phyloP scores from a whole-genome alignment of 306 rosid species.

The Fragaria ananassa region DNA sequence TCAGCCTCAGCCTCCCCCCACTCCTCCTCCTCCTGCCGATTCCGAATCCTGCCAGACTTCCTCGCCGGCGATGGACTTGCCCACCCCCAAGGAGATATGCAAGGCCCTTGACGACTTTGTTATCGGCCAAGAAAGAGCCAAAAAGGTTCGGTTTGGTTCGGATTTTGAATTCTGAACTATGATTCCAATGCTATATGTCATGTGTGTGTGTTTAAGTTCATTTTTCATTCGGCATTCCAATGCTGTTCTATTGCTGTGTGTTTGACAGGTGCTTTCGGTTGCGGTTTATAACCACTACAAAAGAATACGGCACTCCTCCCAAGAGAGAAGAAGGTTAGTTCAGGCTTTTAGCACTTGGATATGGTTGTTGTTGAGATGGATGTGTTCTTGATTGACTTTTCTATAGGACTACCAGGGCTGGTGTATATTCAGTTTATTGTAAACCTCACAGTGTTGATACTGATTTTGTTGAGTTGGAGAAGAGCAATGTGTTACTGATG shows the following conservation, averaged over 20 bases:
- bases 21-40: background rate
- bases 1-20: too few relatives aligned
- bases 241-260: background rate
- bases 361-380: background rate
- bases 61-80: constrained; percentile 25
- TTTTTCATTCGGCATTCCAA: background rate
- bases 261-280: constrained; percentile 63
- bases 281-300: constrained; percentile 76
- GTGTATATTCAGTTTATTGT: constrained; percentile 8
- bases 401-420: constrained; percentile 19
- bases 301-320: constrained; percentile 45
- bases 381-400: constrained; percentile 11
- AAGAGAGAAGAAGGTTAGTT: constrained; percentile 26
- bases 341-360: background rate
- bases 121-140: constrained; percentile 58
- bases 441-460: constrained; percentile 31
- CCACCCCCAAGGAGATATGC: constrained; percentile 57
- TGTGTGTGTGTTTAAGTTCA: background rate
- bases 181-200: too few relatives aligned
- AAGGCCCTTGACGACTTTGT: constrained; percentile 45
- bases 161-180: too few relatives aligned
- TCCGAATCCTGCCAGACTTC: background rate
- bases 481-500: constrained; percentile 60
- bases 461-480: constrained; percentile 56
- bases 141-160: constrained; percentile 24